Conservation (phyloP, 345 rosid species). For the Heritiera fomes region DNA sequence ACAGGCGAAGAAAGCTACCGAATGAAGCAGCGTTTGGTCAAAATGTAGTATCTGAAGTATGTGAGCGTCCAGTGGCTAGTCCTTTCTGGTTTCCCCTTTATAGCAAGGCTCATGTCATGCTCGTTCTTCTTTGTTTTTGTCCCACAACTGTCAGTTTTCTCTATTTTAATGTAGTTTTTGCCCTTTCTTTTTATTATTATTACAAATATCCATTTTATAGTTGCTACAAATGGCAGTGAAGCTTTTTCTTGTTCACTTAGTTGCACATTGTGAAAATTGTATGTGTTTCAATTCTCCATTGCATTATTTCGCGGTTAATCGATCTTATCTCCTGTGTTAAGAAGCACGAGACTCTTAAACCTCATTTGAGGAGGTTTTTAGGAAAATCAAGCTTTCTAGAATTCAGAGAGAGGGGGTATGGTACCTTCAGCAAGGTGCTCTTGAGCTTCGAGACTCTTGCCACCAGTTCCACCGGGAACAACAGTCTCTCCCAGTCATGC, state of each 20-base stretch:
- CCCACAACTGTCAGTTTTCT: background rate
- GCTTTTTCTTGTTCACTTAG: background rate
- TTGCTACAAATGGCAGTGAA: background rate
- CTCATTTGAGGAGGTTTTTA: too few relatives aligned
- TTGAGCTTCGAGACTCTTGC: background rate
- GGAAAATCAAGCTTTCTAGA: too few relatives aligned
- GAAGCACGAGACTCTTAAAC: background rate
- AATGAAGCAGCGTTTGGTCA: background rate
- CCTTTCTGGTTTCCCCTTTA: background rate
- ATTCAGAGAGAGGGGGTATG: too few relatives aligned
- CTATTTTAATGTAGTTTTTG: background rate
- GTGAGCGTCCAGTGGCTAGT: background rate
- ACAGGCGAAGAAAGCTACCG: background rate
- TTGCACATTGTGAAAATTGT: too few relatives aligned
- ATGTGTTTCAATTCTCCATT: too few relatives aligned
- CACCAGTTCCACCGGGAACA: background rate
- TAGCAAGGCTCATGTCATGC: background rate
- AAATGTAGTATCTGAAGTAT: background rate
- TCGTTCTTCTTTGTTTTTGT: background rate
- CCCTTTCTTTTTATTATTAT: too few relatives aligned
- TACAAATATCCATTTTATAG: too few relatives aligned
- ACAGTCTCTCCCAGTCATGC: constrained; percentile 5
- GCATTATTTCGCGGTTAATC: too few relatives aligned
- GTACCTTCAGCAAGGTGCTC: constrained; percentile 31
- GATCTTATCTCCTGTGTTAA: too few relatives aligned